Evolutionary conservation across 345 rosid species (phyloP).

Genomic region (Gossypium bickii): DNA sequence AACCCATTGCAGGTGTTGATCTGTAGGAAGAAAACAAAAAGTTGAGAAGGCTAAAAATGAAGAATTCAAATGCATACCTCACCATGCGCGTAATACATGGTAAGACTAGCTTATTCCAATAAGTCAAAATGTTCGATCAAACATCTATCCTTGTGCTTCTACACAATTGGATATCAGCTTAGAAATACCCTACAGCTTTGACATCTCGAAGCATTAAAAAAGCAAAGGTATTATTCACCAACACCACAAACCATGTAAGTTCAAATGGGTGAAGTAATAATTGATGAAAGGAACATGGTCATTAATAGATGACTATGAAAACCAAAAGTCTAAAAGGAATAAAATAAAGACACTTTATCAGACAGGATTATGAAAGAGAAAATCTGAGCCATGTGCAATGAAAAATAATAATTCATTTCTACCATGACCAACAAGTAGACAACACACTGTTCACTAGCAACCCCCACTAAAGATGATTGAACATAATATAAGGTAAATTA

Average conservation of each 20-base stretch:
- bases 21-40: conserved; percentile 34
- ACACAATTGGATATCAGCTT: conserved; percentile 1
- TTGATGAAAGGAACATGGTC: conserved; percentile 17
- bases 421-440: conserved; percentile 23
- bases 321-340: background rate
- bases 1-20: conserved; percentile 96
- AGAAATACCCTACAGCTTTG: conserved; percentile 8
- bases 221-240: conserved; percentile 6
- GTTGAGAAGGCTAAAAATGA: background rate
- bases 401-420: conserved; percentile 31
- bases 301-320: conserved; percentile 16
- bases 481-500: conserved; percentile 34
- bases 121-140: conserved; percentile 2
- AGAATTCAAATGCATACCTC: background rate
- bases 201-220: conserved; percentile 9
- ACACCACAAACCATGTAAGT: conserved; percentile 1
- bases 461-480: conserved; percentile 28
- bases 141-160: background rate
- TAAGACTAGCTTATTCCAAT: background rate
- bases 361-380: conserved; percentile 26
- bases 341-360: conserved; percentile 19
- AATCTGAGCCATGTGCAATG: conserved; percentile 37
- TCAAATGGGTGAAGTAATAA: conserved; percentile 16
- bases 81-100: background rate
- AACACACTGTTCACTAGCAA: conserved; percentile 16